Percentiles rank a stretch among this genome's conserved stretches.
phyloP scores from a whole-genome alignment of 805 yeast genomes.

The Candida oleophila region DNA sequence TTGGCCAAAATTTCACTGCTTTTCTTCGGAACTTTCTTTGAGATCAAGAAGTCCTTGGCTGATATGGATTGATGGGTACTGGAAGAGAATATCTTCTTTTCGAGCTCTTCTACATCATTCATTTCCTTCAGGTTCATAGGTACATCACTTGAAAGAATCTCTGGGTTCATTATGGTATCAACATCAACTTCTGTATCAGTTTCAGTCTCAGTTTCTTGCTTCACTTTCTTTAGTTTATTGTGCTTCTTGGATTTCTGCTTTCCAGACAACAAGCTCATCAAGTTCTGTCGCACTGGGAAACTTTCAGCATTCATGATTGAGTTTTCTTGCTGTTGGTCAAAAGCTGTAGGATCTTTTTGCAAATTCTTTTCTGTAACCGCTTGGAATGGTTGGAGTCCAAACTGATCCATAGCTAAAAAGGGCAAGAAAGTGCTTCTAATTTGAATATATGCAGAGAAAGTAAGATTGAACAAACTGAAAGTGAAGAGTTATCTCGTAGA shows the following conservation, averaged over 20 bases:
- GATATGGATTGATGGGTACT: constrained; percentile 14
- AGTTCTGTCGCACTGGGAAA: constrained; percentile 6
- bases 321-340: background rate
- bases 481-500: no score
- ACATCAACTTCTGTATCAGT: background rate
- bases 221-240: background rate
- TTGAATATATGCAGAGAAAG: no score
- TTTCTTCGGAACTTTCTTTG: constrained; percentile 7
- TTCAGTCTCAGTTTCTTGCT: constrained; percentile 6
- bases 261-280: constrained; percentile 17
- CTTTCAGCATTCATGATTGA: background rate
- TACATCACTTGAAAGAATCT: background rate
- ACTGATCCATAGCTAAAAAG: background rate
- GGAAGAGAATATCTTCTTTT: constrained; percentile 17
- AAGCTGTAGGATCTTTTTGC: background rate
- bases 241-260: constrained; percentile 10
- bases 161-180: constrained; percentile 4
- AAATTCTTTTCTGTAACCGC: background rate
- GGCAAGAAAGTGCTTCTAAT: background rate
- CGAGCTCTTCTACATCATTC: constrained; percentile 21
- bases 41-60: constrained; percentile 18
- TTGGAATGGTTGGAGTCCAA: background rate
- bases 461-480: no score
- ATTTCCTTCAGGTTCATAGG: constrained; percentile 11
- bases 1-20: no score